Evolutionary conservation across 495 filamentous ascomycete species (phyloP).

Genomic region (Darksidea phi): DNA sequence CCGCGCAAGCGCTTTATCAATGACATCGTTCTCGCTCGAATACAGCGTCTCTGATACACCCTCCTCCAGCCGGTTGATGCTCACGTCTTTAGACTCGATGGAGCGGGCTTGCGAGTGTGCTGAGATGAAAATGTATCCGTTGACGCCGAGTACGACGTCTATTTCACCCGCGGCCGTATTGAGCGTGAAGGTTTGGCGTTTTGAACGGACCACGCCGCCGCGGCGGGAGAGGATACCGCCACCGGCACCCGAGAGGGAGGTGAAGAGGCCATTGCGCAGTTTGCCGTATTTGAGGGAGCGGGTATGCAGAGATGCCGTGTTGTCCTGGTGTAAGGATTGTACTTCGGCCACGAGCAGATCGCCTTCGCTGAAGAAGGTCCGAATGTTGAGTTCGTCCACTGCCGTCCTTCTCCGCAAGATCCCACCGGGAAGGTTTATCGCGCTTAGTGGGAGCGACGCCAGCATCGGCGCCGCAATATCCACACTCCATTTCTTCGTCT

Average conservation of each 20-base stretch:
- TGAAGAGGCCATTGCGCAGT: slow-evolving; percentile 84
- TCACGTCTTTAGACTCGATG: slow-evolving; percentile 53
- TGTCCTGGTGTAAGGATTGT: slow-evolving; percentile 77
- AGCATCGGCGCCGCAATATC: slow-evolving; percentile 83
- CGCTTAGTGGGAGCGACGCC: slow-evolving; percentile 74
- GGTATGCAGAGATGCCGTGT: slow-evolving; percentile 82
- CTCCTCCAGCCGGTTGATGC: slow-evolving; percentile 83
- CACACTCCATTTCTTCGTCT: slow-evolving; percentile 86
- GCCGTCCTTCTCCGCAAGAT: slow-evolving; percentile 87
- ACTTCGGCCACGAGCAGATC: slow-evolving; percentile 90
- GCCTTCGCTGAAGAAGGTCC: slow-evolving; percentile 87
- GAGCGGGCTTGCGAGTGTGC: slow-evolving; percentile 62
- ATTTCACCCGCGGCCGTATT: slow-evolving; percentile 70
- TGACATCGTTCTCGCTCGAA: slow-evolving; percentile 85
- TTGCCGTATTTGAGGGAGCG: slow-evolving; percentile 91
- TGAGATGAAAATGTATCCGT: slow-evolving; percentile 92
- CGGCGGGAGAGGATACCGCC: slow-evolving; percentile 55
- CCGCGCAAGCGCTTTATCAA: slow-evolving; percentile 68
- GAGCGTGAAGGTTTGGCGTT: slow-evolving; percentile 84
- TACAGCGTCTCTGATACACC: slow-evolving; percentile 71
- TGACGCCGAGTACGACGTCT: slow-evolving; percentile 87
- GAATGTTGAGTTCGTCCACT: slow-evolving; percentile 92
- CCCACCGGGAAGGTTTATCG: slow-evolving; percentile 93
- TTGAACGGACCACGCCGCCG: slow-evolving; percentile 72
- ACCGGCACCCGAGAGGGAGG: slow-evolving; percentile 74